Conservation (phyloP, 768 basidiomycete genomes). For the Lactarius trivialis region DNA sequence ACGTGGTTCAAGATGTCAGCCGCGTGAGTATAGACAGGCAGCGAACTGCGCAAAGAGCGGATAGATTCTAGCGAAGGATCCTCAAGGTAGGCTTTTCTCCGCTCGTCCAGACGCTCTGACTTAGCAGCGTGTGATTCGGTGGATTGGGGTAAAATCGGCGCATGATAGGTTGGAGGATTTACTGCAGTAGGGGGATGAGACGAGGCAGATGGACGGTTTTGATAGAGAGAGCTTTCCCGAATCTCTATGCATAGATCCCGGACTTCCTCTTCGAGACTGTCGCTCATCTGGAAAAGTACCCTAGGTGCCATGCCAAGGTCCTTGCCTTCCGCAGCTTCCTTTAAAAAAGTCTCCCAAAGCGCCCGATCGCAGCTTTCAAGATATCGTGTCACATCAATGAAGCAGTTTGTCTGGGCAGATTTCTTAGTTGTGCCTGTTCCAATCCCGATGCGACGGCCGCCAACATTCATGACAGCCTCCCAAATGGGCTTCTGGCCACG, state of each 20-base stretch:
- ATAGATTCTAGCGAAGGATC: slow-evolving; percentile 59
- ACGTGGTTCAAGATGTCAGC: slow-evolving; percentile 64
- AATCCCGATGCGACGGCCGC: slow-evolving; percentile 74
- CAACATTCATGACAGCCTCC: slow-evolving; percentile 74
- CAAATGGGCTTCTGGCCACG: slow-evolving; percentile 35
- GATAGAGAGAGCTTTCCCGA: slow-evolving; percentile 55
- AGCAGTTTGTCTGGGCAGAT: slow-evolving; percentile 60
- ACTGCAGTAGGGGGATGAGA: slow-evolving; percentile 1
- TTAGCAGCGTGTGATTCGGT: slow-evolving; percentile 37
- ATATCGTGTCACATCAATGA: slow-evolving; percentile 83
- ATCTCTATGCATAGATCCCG: slow-evolving; percentile 65
- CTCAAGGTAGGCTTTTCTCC: slow-evolving; percentile 50
- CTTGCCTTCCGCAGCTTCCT: slow-evolving; percentile 55
- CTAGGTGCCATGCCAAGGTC: slow-evolving; percentile 67
- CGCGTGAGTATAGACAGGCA: slow-evolving; percentile 72
- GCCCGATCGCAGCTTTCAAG: slow-evolving; percentile 76
- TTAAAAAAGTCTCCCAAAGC: slow-evolving; percentile 69
- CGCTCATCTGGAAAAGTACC: slow-evolving; percentile 59
- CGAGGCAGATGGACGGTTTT: slow-evolving; percentile 44
- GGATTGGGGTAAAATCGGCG: slow-evolving; percentile 25
- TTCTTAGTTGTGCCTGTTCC: slow-evolving; percentile 69
- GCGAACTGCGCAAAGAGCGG: slow-evolving; percentile 53
- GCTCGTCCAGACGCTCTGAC: slow-evolving; percentile 49
- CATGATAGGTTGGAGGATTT: slow-evolving; percentile 24
- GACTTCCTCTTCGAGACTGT: slow-evolving; percentile 60